phyloP scores from a whole-genome alignment of 140 eudicot genomes.

The Flaveria floridana region DNA sequence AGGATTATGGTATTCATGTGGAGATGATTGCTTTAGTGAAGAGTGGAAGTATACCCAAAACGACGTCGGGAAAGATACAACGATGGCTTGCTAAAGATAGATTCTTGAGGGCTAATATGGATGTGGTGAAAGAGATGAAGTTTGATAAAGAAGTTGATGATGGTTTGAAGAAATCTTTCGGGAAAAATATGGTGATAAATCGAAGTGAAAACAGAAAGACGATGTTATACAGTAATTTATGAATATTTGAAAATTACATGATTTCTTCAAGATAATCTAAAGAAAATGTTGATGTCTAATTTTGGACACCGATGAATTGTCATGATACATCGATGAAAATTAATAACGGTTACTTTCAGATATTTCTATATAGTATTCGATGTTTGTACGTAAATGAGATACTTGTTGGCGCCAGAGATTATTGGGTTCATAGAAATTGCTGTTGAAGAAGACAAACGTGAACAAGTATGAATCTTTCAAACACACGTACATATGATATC shows the following conservation, averaged over 20 bases:
- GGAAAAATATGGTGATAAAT: not conserved
- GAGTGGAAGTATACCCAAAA: conserved; percentile 67
- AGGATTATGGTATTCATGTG: conserved; percentile 44
- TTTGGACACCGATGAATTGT: not conserved
- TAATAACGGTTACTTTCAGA: not conserved
- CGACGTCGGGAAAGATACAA: conserved; percentile 76
- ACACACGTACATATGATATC: not conserved
- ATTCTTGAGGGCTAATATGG: conserved; percentile 42
- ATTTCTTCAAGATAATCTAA: not conserved
- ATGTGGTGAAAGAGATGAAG: conserved; percentile 45
- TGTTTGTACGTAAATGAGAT: not conserved
- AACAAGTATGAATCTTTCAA: not conserved
- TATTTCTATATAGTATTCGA: not conserved
- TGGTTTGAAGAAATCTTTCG: conserved; percentile 25
- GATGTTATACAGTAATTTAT: conserved; percentile 31
- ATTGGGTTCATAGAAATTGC: not conserved
- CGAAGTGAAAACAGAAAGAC: conserved; percentile 26
- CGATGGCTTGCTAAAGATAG: conserved; percentile 75
- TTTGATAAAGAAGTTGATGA: conserved; percentile 29
- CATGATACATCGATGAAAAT: not conserved
- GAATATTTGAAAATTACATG: not conserved
- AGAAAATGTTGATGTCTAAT: not conserved
- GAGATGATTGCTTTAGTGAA: conserved; percentile 56
- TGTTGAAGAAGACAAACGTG: not conserved
- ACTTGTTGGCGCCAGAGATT: not conserved